Conservation (phyloP, 306 rosid species). For the Citrullus amarus region DNA sequence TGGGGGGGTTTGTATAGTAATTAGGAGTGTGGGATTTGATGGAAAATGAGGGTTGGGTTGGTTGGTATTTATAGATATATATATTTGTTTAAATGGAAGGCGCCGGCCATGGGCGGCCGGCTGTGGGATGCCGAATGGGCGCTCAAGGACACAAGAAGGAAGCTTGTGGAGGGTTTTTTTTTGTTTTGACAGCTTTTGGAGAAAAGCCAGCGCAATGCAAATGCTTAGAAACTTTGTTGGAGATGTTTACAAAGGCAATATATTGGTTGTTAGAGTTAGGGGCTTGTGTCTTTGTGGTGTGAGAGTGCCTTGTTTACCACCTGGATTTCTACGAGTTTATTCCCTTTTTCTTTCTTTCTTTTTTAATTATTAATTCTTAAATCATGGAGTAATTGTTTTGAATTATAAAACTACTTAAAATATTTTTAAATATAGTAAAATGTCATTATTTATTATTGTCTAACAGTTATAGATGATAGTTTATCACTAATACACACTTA, state of each 20-base stretch:
- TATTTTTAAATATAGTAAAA: no score
- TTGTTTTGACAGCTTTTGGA: not conserved
- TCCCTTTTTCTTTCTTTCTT: not conserved
- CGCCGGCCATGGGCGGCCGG: slow-evolving; percentile 1
- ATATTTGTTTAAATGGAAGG: not conserved
- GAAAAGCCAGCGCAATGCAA: not conserved
- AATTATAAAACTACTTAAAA: no score
- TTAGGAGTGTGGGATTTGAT: not conserved
- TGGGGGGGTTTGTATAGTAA: not conserved
- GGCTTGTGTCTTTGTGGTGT: not conserved
- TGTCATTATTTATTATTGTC: no score
- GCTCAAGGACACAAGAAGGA: not conserved
- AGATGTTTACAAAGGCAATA: not conserved
- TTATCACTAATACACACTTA: no score
- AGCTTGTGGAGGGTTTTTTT: no score
- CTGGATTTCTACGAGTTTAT: not conserved
- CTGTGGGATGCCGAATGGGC: not conserved
- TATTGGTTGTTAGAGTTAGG: not conserved
- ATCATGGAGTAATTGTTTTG: no score
- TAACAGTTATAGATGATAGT: no score
- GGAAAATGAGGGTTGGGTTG: not conserved
- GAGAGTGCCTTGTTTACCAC: not conserved
- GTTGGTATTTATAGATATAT: not conserved
- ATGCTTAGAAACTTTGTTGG: not conserved
- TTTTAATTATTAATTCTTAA: no score